phyloP scores from a whole-genome alignment of 768 basidiomycete species.

The Phylloporus rhodoxanthus region DNA sequence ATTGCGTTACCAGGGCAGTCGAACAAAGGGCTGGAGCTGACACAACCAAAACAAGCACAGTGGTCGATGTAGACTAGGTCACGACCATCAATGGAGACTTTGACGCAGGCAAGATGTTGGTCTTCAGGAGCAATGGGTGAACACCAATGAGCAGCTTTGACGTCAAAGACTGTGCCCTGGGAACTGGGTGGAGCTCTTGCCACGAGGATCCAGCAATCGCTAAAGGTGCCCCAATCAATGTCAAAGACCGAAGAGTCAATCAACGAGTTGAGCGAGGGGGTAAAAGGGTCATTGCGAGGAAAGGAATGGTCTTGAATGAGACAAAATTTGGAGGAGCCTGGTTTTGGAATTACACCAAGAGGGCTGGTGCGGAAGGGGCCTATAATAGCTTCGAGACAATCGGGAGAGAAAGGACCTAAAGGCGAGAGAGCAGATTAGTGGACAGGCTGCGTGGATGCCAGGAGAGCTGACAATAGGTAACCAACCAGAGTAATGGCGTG shows the following conservation, averaged over 20 bases:
- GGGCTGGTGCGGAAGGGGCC: slow-evolving; percentile 40
- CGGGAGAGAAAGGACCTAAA: slow-evolving; percentile 23
- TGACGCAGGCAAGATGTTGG: neutral
- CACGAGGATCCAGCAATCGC: no score
- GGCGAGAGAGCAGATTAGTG: no score
- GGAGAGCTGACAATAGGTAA: no score
- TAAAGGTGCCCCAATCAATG: no score
- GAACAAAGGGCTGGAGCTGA: slow-evolving; percentile 27
- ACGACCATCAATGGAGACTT: neutral
- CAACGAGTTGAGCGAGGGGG: no score
- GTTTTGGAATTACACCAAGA: slow-evolving; percentile 36
- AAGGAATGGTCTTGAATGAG: slow-evolving; percentile 31
- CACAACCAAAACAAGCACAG: slow-evolving; percentile 19
- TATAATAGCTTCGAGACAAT: slow-evolving; percentile 27
- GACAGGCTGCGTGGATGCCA: no score
- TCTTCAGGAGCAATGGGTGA: no score
- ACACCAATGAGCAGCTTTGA: no score
- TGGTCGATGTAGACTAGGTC: slow-evolving; percentile 7
- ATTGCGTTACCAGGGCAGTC: slow-evolving; percentile 30
- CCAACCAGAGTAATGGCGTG: no score
- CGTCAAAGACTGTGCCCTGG: no score
- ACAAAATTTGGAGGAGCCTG: slow-evolving; percentile 16
- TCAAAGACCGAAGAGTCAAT: no score
- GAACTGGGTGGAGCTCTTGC: no score
- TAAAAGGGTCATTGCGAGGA: neutral